Conservation (phyloP, 2,329 filamentous ascomycete species). For the Monosporascus sp. region DNA sequence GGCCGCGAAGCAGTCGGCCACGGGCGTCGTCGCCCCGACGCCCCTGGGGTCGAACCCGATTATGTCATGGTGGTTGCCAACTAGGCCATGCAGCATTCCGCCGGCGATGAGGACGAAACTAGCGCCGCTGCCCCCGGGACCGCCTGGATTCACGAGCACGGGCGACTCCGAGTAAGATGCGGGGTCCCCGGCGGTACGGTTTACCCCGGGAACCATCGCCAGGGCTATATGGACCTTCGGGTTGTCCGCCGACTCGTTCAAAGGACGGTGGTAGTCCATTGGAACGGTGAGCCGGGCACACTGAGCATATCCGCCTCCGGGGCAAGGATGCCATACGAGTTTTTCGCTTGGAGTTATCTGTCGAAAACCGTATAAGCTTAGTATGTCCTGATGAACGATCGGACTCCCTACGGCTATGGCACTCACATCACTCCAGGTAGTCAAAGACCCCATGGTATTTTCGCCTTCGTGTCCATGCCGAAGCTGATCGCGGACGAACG, state of each 20-base stretch:
- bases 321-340: slow-evolving; percentile 40
- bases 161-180: slow-evolving; percentile 32
- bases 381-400: not conserved
- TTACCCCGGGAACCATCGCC: slow-evolving; percentile 26
- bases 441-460: not conserved
- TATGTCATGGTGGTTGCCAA: slow-evolving; percentile 37
- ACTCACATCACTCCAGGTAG: not conserved
- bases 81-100: slow-evolving; percentile 26
- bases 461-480: not conserved
- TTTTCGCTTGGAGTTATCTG: slow-evolving; percentile 40
- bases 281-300: slow-evolving; percentile 42
- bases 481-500: not conserved
- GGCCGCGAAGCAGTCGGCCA: slow-evolving; percentile 33
- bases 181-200: slow-evolving; percentile 22
- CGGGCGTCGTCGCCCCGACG: slow-evolving; percentile 33
- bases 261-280: slow-evolving; percentile 39
- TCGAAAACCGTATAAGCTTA: not conserved
- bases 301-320: slow-evolving; percentile 22
- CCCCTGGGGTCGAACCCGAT: slow-evolving; percentile 46
- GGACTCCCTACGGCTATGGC: not conserved
- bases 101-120: slow-evolving; percentile 22
- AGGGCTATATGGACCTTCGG: slow-evolving; percentile 35
- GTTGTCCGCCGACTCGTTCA: slow-evolving; percentile 27
- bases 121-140: slow-evolving; percentile 39
- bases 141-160: slow-evolving; percentile 41